Conservation (phyloP, 371 early-diverging fungal genomes). For the Thermomucor indicae-seudaticae region DNA sequence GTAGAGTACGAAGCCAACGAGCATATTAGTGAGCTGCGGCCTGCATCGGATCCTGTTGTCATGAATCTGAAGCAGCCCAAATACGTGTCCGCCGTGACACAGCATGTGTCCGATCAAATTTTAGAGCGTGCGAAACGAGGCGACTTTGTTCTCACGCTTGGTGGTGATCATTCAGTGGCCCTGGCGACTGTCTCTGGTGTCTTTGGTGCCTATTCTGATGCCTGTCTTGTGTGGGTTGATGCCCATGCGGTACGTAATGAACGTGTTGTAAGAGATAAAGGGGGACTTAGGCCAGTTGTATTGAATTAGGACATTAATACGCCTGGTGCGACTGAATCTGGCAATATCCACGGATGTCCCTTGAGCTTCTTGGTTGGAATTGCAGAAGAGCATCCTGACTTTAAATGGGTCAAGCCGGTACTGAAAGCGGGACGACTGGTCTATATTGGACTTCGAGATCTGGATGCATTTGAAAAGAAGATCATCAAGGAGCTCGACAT, state of each 20-base stretch:
- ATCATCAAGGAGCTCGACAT: constrained; percentile 76
- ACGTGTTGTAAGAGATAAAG: background rate
- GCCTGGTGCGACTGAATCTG: constrained; percentile 80
- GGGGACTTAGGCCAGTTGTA: background rate
- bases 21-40: constrained; percentile 45
- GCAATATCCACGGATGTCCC: constrained; percentile 97
- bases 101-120: constrained; percentile 66
- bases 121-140: constrained; percentile 55
- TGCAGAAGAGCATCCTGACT: constrained; percentile 63
- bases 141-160: constrained; percentile 80
- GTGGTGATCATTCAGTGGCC: constrained; percentile 92
- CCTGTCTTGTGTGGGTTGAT: constrained; percentile 96
- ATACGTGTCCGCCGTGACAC: constrained; percentile 73
- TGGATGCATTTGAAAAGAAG: constrained; percentile 87
- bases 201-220: constrained; percentile 72
- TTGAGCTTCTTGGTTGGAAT: constrained; percentile 89
- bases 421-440: constrained; percentile 75
- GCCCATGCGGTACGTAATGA: constrained; percentile 84
- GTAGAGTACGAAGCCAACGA: constrained; percentile 70
- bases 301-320: constrained; percentile 88
- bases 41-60: constrained; percentile 58
- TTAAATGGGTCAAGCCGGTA: constrained; percentile 84
- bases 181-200: constrained; percentile 88
- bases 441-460: constrained; percentile 96
- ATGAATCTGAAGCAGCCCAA: constrained; percentile 78